Conservation (phyloP, 305 asterid genomes). For the Fraxinus paxiana region DNA sequence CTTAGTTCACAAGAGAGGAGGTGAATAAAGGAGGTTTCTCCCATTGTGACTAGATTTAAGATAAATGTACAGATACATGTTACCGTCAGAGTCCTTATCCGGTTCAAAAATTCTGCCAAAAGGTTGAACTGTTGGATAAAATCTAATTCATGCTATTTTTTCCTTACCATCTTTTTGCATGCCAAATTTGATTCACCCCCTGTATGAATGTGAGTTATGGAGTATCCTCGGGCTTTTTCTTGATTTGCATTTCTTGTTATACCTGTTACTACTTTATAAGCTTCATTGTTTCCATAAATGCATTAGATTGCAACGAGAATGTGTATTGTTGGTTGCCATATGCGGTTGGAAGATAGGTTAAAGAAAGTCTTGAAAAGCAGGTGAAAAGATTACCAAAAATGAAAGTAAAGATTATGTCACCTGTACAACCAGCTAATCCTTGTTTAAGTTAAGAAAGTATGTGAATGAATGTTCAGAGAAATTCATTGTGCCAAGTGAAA, state of each 20-base stretch:
- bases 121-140: not conserved
- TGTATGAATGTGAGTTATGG: not conserved
- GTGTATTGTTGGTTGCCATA: not conserved
- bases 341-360: not conserved
- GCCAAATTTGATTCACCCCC: not conserved
- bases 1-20: not conserved
- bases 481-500: not conserved
- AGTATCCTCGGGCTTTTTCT: not conserved
- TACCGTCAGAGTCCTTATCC: not conserved
- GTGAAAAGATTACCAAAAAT: not conserved
- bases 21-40: not conserved
- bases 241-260: not conserved
- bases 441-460: not conserved
- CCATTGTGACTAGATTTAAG: not conserved
- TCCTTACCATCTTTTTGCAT: not conserved
- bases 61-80: not conserved
- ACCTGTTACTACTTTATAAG: not conserved
- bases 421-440: not conserved
- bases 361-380: not conserved
- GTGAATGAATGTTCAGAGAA: not conserved
- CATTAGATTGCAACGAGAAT: not conserved
- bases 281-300: not conserved
- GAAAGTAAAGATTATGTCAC: not conserved
- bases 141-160: not conserved
- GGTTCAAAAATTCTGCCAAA: not conserved